Conservation (phyloP, 2,329 filamentous ascomycete genomes). For the Microcyclospora tardicrescens region DNA sequence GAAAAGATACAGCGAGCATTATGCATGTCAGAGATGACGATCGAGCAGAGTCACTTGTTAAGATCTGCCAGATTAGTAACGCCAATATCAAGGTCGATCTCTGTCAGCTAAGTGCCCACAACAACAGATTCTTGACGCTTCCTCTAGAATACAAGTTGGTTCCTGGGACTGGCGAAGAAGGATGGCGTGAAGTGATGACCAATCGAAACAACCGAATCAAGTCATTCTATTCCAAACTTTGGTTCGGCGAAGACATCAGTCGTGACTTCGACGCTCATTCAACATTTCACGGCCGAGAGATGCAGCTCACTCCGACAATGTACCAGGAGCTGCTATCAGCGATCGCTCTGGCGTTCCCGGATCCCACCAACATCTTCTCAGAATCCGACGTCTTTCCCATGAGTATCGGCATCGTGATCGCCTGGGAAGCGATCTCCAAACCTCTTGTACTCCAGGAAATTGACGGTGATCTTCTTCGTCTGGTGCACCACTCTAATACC, state of each 20-base stretch:
- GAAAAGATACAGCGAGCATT: conserved; percentile 75
- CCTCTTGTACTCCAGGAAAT: conserved; percentile 96
- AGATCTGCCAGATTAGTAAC: conserved; percentile 61
- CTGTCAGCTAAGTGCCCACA: conserved; percentile 83
- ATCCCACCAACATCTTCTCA: too few species aligned
- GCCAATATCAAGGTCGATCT: conserved; percentile 79
- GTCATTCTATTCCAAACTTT: conserved; percentile 96
- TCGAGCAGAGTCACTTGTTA: conserved; percentile 78
- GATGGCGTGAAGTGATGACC: conserved; percentile 92
- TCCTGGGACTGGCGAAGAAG: conserved; percentile 88
- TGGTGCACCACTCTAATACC: conserved; percentile 91
- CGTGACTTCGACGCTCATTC: conserved; percentile 77
- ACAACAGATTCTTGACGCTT: conserved; percentile 68
- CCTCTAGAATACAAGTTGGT: conserved; percentile 85
- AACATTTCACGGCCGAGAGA: conserved; percentile 86
- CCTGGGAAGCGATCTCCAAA: conserved; percentile 86
- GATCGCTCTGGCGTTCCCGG: conserved; percentile 89
- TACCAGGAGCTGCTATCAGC: conserved; percentile 93
- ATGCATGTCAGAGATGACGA: conserved; percentile 75
- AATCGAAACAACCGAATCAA: conserved; percentile 96
- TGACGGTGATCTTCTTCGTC: conserved; percentile 87
- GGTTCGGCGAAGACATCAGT: conserved; percentile 80
- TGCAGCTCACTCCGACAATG: conserved; percentile 97
- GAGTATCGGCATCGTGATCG: conserved; percentile 52
- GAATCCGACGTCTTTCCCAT: conserved; percentile 93